These are phyloP conservation scores for Xylariaceae sp. DNA, from an alignment of 2,329 filamentous ascomycete species.

Conservation along the genomic window DNA sequence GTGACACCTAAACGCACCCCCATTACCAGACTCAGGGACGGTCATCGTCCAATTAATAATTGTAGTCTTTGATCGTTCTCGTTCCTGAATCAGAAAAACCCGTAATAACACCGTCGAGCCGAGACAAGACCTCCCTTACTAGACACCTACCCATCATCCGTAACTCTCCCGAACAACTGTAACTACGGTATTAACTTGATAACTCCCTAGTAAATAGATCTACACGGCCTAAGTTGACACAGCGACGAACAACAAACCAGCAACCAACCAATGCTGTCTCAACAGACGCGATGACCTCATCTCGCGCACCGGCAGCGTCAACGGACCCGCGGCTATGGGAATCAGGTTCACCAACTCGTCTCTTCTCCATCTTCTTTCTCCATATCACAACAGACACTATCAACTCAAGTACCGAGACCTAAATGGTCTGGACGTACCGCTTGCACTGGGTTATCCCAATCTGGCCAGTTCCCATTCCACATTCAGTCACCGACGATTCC, in stretches of 20 bases:
- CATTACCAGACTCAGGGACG: constrained; percentile 1
- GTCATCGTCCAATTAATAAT: constrained; percentile 3
- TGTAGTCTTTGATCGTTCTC: constrained; percentile 3
- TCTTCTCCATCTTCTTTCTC: too few relatives aligned
- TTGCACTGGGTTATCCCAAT: not conserved
- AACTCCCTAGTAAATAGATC: not conserved
- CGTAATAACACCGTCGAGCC: constrained; percentile 7
- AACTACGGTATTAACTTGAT: too few relatives aligned
- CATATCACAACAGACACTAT: too few relatives aligned
- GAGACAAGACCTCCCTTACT: constrained; percentile 9
- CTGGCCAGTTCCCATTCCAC: not conserved
- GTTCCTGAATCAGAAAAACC: constrained; percentile 8
- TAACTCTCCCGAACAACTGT: not conserved
- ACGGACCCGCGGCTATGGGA: not conserved
- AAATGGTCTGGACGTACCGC: not conserved
- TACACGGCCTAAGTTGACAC: not conserved
- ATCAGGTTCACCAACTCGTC: constrained; percentile 1
- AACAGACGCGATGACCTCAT: constrained; percentile 15
- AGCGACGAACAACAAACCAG: constrained; percentile 4
- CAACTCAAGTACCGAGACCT: not conserved
- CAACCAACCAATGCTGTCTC: not conserved
- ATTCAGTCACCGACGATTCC: constrained; percentile 1
- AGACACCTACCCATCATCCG: not conserved
- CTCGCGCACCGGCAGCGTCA: constrained; percentile 6
- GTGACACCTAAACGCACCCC: constrained; percentile 1